These are phyloP conservation scores for cucumber (Cucumis sativus) DNA, from an alignment of 306 rosid species.

Conservation along the genomic window DNA sequence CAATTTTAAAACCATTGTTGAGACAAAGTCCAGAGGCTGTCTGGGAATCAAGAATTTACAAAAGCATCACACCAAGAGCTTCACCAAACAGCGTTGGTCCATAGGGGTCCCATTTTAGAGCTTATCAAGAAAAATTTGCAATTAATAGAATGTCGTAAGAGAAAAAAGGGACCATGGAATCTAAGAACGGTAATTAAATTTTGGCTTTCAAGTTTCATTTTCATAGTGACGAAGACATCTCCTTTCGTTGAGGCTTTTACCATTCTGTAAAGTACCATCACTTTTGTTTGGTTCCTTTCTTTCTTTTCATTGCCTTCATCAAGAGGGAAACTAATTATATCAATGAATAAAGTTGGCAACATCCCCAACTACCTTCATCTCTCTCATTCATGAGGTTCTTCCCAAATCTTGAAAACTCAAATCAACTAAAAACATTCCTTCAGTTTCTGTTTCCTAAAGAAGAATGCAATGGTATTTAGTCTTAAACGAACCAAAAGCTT, in stretches of 20 bases:
- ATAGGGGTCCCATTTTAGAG: not conserved
- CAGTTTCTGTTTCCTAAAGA: not conserved
- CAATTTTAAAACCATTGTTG: not conserved
- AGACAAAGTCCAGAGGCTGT: constrained; percentile 4
- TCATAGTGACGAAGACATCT: not conserved
- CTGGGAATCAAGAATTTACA: constrained; percentile 9
- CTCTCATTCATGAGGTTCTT: not conserved
- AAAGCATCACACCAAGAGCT: constrained; percentile 6
- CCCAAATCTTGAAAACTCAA: not conserved
- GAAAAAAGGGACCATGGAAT: constrained; percentile 2
- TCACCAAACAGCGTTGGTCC: not conserved
- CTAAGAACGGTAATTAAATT: not conserved
- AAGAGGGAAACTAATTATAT: not conserved
- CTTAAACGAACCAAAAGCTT: not conserved
- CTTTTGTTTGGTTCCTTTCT: not conserved
- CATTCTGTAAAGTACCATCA: not conserved
- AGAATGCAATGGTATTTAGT: not conserved
- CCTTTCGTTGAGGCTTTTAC: not conserved
- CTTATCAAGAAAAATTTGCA: not conserved
- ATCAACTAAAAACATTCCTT: not conserved
- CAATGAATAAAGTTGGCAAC: not conserved
- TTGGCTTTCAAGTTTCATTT: not conserved
- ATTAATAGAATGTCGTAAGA: not conserved
- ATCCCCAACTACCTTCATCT: not conserved
- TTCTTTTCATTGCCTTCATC: not conserved